phyloP scores from a whole-genome alignment of 176 grass and related monocot species.

The Melocanna baccifera region DNA sequence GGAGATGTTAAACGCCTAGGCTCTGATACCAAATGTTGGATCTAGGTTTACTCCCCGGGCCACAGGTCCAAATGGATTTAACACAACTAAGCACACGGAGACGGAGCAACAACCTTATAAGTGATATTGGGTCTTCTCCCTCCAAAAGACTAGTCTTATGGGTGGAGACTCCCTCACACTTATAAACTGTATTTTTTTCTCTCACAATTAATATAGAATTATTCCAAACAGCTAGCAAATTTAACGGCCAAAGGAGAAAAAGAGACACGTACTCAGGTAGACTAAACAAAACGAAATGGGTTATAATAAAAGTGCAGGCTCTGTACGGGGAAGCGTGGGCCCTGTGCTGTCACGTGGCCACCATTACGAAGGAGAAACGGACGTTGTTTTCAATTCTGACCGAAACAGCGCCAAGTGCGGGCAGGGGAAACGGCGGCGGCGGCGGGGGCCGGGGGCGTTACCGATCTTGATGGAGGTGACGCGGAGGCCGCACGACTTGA shows the following conservation, averaged over 20 bases:
- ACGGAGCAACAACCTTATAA: too few relatives aligned
- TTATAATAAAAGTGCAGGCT: background rate
- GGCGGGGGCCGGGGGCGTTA: conserved; percentile 16
- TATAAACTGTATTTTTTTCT: too few relatives aligned
- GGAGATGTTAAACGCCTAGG: too few relatives aligned
- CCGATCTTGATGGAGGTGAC: conserved; percentile 98
- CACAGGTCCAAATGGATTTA: too few relatives aligned
- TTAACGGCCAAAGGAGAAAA: background rate
- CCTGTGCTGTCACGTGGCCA: conserved; percentile 47
- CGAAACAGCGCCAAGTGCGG: background rate
- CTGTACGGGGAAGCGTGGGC: conserved; percentile 27
- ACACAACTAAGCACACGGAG: too few relatives aligned
- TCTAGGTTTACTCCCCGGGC: too few relatives aligned
- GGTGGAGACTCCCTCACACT: too few relatives aligned
- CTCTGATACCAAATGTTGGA: too few relatives aligned
- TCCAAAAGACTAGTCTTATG: too few relatives aligned
- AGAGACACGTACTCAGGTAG: conserved; percentile 14
- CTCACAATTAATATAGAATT: too few relatives aligned
- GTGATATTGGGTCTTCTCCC: too few relatives aligned
- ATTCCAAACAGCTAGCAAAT: too few relatives aligned
- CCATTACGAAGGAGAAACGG: conserved; percentile 31
- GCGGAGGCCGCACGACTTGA: conserved; percentile 80
- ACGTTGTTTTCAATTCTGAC: conserved; percentile 7
- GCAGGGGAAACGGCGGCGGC: background rate
- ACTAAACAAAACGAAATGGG: background rate